Conservation (phyloP, 139 green algal genomes). For the Bryopsis sp. region DNA sequence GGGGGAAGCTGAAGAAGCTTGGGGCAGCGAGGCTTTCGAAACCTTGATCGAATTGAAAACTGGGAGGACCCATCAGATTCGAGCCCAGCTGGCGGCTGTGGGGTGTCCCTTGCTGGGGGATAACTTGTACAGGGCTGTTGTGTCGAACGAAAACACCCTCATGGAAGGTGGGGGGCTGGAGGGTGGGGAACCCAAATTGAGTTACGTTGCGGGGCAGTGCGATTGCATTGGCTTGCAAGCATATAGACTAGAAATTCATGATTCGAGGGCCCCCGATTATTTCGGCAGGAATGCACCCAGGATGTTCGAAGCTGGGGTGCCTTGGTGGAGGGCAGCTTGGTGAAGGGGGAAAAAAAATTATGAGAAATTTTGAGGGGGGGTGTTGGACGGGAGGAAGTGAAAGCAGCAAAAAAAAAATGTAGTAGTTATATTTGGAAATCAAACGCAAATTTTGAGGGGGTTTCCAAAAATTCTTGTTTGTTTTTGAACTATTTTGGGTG, state of each 20-base stretch:
- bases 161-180: neutral
- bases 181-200: neutral
- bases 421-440: too few relatives aligned
- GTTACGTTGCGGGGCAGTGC: neutral
- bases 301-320: neutral
- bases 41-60: constrained; percentile 54
- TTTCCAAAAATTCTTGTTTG: too few relatives aligned
- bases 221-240: neutral
- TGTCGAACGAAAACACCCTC: neutral
- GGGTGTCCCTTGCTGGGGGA: constrained; percentile 64
- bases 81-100: constrained; percentile 58
- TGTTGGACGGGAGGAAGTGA: too few relatives aligned
- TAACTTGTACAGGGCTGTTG: constrained; percentile 47
- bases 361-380: too few relatives aligned
- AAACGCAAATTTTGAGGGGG: too few relatives aligned
- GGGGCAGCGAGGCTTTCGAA: constrained; percentile 41
- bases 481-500: too few relatives aligned
- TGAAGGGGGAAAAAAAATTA: neutral
- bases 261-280: neutral
- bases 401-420: too few relatives aligned
- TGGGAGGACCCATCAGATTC: constrained; percentile 74
- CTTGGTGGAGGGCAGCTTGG: neutral
- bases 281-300: neutral
- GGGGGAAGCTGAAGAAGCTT: constrained; percentile 16
- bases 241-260: neutral